phyloP scores from a whole-genome alignment of 1,139 yeast species.

The Diutina scorzettiae region DNA sequence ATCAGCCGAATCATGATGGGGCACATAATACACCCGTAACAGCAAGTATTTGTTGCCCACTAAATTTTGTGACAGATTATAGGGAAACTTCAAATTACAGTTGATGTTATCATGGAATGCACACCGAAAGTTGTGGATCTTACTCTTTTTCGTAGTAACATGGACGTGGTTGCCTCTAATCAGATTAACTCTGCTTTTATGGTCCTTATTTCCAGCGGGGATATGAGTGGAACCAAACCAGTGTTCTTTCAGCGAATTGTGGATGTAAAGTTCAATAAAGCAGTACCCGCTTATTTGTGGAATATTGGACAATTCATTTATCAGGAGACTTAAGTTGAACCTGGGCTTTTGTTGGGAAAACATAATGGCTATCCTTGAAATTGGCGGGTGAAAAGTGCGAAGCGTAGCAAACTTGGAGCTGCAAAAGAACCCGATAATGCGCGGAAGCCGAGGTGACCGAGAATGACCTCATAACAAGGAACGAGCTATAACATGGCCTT shows the following conservation, averaged over 20 bases:
- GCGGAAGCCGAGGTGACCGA: neutral
- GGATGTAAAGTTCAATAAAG: slow-evolving; percentile 37
- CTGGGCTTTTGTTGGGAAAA: slow-evolving; percentile 18
- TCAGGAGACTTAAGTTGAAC: slow-evolving; percentile 46
- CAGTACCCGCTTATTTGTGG: slow-evolving; percentile 72
- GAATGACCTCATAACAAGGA: neutral
- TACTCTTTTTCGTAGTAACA: slow-evolving; percentile 23
- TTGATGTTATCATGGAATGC: slow-evolving; percentile 24
- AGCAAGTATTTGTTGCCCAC: slow-evolving; percentile 27
- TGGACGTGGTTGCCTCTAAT: slow-evolving; percentile 12
- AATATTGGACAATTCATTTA: slow-evolving; percentile 65
- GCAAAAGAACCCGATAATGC: neutral
- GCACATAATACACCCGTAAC: slow-evolving; percentile 24
- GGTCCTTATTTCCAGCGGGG: neutral
- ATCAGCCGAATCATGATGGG: slow-evolving; percentile 9
- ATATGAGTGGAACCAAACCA: neutral
- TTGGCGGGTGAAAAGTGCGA: neutral
- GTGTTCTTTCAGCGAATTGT: slow-evolving; percentile 13
- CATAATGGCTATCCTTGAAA: neutral
- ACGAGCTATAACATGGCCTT: neutral
- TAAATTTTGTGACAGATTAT: slow-evolving; percentile 24
- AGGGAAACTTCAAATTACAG: slow-evolving; percentile 30
- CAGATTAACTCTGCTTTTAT: neutral
- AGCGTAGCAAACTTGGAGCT: neutral
- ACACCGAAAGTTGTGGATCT: slow-evolving; percentile 33